Evolutionary conservation across 768 basidiomycete species (phyloP).

Genomic region (Naematelia aurantialba): DNA sequence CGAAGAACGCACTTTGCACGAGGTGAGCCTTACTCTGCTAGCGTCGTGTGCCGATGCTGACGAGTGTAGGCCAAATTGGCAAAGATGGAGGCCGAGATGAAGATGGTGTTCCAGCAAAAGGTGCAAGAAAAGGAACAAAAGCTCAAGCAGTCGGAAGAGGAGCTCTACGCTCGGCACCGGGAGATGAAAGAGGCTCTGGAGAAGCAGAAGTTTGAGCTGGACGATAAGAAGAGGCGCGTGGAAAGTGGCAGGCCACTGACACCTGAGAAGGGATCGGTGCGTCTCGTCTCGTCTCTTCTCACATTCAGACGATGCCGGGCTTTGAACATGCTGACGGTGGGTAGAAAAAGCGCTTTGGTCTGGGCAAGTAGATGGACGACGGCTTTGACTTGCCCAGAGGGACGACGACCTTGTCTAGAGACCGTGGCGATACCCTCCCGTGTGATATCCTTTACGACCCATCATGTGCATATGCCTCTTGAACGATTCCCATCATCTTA

Average conservation of each 20-base stretch:
- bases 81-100: conserved; percentile 90
- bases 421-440: neutral
- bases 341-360: conserved; percentile 50
- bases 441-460: neutral
- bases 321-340: neutral
- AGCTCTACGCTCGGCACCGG: conserved; percentile 95
- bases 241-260: conserved; percentile 92
- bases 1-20: conserved; percentile 92
- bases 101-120: conserved; percentile 99
- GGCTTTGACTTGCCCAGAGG: neutral
- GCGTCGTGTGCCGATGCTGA: neutral
- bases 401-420: neutral
- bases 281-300: conserved; percentile 42
- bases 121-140: conserved; percentile 99
- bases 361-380: conserved; percentile 41
- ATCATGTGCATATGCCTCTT: neutral
- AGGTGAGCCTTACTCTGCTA: conserved; percentile 50
- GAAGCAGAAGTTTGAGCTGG: conserved; percentile 89
- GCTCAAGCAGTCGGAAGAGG: conserved; percentile 98
- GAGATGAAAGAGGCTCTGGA: conserved; percentile 99
- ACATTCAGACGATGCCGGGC: neutral
- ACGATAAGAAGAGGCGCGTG: conserved; percentile 96
- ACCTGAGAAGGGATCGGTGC: conserved; percentile 83
- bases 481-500: neutral
- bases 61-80: conserved; percentile 68